Evolutionary conservation across 768 basidiomycete genomes (phyloP).

Genomic region (Lepiota venenata): DNA sequence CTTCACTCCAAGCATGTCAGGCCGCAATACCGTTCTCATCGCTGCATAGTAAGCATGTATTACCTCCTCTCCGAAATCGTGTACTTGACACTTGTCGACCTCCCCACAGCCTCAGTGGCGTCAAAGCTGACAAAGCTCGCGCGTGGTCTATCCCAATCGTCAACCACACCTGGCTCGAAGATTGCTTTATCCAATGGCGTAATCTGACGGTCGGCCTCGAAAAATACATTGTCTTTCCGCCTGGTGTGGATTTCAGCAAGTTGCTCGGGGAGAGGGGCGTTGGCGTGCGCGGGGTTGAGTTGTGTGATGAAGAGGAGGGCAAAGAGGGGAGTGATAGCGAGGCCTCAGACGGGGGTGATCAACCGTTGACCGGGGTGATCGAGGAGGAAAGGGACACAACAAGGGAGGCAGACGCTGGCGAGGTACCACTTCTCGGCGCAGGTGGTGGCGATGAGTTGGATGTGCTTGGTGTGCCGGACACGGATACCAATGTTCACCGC

Average conservation of each 20-base stretch:
- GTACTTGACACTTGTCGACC: background rate
- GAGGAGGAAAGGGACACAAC: no score
- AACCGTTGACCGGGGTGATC: no score
- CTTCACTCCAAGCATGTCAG: slow-evolving; percentile 82
- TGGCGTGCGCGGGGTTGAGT: slow-evolving; percentile 24
- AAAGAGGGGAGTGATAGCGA: slow-evolving; percentile 16
- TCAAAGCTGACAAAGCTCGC: slow-evolving; percentile 70
- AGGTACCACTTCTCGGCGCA: background rate
- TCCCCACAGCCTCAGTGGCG: slow-evolving; percentile 36
- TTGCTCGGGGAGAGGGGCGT: slow-evolving; percentile 41
- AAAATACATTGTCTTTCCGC: slow-evolving; percentile 69
- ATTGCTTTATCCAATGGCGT: slow-evolving; percentile 82
- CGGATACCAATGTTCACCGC: background rate
- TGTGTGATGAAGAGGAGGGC: slow-evolving; percentile 20
- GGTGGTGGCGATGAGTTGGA: slow-evolving; percentile 2
- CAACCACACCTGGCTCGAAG: slow-evolving; percentile 91
- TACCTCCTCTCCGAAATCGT: background rate
- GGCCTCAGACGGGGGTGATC: background rate
- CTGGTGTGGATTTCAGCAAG: slow-evolving; percentile 59
- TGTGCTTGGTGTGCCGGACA: slow-evolving; percentile 9
- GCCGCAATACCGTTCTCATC: slow-evolving; percentile 74
- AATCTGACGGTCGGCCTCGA: slow-evolving; percentile 58
- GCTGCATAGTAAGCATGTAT: slow-evolving; percentile 68
- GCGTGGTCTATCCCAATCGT: slow-evolving; percentile 85
- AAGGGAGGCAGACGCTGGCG: background rate